Evolutionary conservation across 148 eudicot species (phyloP).

Genomic region (Rhododendron mucronatum): DNA sequence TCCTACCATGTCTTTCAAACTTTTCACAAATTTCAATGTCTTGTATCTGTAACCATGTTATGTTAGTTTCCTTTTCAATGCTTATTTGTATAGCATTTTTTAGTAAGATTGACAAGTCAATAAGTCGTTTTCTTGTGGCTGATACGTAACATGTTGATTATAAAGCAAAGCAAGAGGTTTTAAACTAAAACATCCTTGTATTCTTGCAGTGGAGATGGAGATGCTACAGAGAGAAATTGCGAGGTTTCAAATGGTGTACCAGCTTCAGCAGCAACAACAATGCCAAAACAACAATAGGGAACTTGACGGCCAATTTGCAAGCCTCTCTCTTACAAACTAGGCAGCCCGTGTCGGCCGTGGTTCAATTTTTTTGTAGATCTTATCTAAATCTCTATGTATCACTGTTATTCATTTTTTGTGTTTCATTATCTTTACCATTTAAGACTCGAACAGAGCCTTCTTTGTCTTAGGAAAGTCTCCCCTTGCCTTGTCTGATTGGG

Average conservation of each 20-base stretch:
- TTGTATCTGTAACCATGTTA: too few species aligned
- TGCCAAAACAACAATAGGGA: slow-evolving; percentile 54
- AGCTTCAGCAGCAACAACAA: slow-evolving; percentile 48
- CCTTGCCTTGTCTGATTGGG: neutral
- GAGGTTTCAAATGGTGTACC: slow-evolving; percentile 54
- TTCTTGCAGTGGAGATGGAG: slow-evolving; percentile 64
- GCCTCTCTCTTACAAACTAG: slow-evolving; percentile 36
- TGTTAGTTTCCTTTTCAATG: too few species aligned
- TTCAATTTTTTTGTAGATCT: neutral
- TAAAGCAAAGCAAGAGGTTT: neutral
- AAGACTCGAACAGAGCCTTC: neutral
- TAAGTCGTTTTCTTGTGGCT: too few species aligned
- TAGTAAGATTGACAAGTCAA: too few species aligned
- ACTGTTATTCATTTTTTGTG: slow-evolving; percentile 2
- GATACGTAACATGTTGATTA: neutral
- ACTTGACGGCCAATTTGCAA: slow-evolving; percentile 43
- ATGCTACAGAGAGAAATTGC: slow-evolving; percentile 61
- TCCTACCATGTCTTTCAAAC: too few species aligned
- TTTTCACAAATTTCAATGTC: too few species aligned
- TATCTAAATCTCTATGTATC: neutral
- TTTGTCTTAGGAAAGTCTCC: neutral
- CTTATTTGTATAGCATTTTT: too few species aligned
- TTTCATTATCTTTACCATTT: neutral
- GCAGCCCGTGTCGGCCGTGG: slow-evolving; percentile 24
- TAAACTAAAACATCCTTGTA: neutral